Percentiles rank a stretch among this genome's conserved stretches.
These are phyloP conservation scores for Geoglossum cookeanum DNA, from an alignment of 2,329 filamentous ascomycete species.

Conservation along the genomic window DNA sequence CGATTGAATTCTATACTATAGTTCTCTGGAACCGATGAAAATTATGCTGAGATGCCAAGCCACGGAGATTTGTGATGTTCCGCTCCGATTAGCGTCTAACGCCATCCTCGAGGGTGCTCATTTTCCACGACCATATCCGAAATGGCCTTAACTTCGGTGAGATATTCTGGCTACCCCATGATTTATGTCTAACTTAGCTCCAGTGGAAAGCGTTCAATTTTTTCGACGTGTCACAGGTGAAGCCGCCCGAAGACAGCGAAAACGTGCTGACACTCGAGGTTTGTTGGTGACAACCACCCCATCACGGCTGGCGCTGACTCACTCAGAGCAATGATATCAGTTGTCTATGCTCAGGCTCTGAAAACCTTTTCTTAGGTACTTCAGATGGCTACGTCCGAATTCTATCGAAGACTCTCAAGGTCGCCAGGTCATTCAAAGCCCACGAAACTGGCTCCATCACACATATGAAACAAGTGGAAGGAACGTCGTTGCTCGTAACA, in stretches of 20 bases:
- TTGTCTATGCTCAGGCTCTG: constrained; percentile 68
- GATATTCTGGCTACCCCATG: neutral
- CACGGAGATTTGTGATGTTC: neutral
- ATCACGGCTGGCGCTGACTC: constrained; percentile 12
- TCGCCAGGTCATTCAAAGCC: constrained; percentile 69
- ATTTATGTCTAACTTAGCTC: neutral
- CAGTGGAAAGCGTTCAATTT: constrained; percentile 99
- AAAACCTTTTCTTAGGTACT: constrained; percentile 76
- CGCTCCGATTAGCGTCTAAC: neutral
- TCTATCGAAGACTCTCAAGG: constrained; percentile 70
- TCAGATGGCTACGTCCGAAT: constrained; percentile 75
- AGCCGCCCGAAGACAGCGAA: constrained; percentile 55
- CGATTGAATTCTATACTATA: no score
- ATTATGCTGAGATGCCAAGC: neutral
- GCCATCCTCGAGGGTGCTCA: neutral
- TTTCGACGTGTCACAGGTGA: constrained; percentile 83
- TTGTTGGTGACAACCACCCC: constrained; percentile 21
- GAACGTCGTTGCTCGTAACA: constrained; percentile 71
- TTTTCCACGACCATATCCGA: neutral
- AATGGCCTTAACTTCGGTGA: neutral
- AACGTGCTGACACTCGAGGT: constrained; percentile 62
- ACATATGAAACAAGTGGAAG: constrained; percentile 80
- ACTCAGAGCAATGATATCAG: constrained; percentile 45
- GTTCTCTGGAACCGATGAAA: no score
- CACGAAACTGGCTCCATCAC: constrained; percentile 66